Evolutionary conservation across 2,329 filamentous ascomycete genomes (phyloP).

Genomic region (Dactylellina sp.): DNA sequence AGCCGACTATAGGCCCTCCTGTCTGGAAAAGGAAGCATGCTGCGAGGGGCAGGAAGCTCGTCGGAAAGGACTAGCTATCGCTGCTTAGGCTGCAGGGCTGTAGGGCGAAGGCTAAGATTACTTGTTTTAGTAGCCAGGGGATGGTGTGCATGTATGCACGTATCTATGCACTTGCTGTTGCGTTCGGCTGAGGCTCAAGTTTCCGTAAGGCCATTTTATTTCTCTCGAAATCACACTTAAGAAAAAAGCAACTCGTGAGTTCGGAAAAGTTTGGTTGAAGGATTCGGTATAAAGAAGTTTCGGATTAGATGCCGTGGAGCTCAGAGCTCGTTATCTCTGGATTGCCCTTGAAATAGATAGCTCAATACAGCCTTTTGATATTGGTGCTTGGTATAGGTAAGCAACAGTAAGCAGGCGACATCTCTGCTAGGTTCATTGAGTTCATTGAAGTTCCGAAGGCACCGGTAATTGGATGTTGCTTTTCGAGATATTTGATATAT

Average conservation of each 20-base stretch:
- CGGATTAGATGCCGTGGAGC: too few relatives aligned
- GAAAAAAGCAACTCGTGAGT: too few relatives aligned
- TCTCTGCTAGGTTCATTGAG: background rate
- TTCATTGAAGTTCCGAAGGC: background rate
- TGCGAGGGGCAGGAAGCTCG: background rate
- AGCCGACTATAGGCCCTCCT: background rate
- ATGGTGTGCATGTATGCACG: background rate
- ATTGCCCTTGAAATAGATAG: too few relatives aligned
- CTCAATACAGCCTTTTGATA: background rate
- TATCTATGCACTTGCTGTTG: too few relatives aligned
- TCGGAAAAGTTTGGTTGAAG: too few relatives aligned
- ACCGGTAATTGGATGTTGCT: too few relatives aligned
- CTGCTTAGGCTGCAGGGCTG: conserved; percentile 17
- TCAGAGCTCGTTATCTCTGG: background rate
- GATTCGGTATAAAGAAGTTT: too few relatives aligned
- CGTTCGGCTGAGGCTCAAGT: conserved; percentile 13
- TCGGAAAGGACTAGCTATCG: background rate
- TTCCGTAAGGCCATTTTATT: too few relatives aligned
- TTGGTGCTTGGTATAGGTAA: background rate
- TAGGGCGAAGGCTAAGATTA: conserved; percentile 15
- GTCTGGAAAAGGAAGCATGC: background rate
- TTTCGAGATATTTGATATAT: too few relatives aligned
- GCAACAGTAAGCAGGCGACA: background rate
- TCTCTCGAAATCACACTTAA: too few relatives aligned
- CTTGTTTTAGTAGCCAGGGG: background rate